Conservation (phyloP, 2,329 filamentous ascomycete species). For the Scedosporium boydii region DNA sequence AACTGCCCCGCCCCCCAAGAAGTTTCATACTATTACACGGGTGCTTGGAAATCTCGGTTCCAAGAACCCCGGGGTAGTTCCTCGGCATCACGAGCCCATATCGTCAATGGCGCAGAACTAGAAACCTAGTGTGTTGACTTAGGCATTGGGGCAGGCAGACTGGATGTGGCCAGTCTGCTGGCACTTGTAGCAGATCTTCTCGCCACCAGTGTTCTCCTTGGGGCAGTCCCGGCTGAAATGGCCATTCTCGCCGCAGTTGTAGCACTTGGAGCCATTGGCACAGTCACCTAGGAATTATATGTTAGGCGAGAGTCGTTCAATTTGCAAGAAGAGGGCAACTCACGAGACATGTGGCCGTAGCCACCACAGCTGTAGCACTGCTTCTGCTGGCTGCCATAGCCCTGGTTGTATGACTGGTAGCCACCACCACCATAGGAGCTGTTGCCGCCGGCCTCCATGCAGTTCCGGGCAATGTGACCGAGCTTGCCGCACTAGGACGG, state of each 20-base stretch:
- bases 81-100: background rate
- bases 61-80: conserved; percentile 2
- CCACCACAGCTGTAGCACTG: conserved; percentile 99
- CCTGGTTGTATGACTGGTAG: conserved; percentile 34
- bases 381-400: conserved; percentile 53
- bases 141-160: conserved; percentile 82
- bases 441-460: conserved; percentile 54
- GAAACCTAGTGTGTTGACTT: conserved; percentile 18
- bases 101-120: background rate
- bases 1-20: background rate
- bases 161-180: conserved; percentile 80
- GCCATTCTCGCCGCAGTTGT: conserved; percentile 93
- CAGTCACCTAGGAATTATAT: conserved; percentile 62
- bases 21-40: conserved; percentile 8
- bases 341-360: conserved; percentile 89
- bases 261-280: conserved; percentile 99
- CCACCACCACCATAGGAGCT: conserved; percentile 38
- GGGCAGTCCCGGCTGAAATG: conserved; percentile 95
- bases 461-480: conserved; percentile 93
- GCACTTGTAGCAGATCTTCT: conserved; percentile 99
- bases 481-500: conserved; percentile 68
- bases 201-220: conserved; percentile 73
- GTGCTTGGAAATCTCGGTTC: conserved; percentile 1
- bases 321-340: conserved; percentile 20
- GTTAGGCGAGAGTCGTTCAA: background rate